Evolutionary conservation across 768 basidiomycete genomes (phyloP).

Genomic region (Omphalotus guepiniiformis): DNA sequence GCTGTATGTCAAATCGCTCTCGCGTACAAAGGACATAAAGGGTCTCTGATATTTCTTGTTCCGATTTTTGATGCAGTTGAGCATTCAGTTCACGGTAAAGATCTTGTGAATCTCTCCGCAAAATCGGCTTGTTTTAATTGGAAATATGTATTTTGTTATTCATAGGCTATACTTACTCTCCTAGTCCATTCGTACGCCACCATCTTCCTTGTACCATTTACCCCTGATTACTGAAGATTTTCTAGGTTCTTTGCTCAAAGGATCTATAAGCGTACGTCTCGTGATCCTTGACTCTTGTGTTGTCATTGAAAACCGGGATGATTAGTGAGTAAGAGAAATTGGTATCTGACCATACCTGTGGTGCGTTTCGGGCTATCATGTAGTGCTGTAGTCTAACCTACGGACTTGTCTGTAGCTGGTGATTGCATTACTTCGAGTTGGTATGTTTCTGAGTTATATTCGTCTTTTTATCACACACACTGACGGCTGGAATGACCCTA

Average conservation of each 20-base stretch:
- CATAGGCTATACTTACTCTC: conserved; percentile 27
- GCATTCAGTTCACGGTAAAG: conserved; percentile 9
- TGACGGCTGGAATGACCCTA: not conserved
- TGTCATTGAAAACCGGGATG: too few species aligned
- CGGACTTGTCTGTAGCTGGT: conserved; percentile 12
- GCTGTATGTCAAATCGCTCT: not conserved
- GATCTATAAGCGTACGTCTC: conserved; percentile 32
- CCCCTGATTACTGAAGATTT: not conserved
- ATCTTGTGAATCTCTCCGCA: not conserved
- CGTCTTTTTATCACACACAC: not conserved
- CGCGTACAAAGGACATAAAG: too few species aligned
- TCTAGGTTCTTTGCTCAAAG: conserved; percentile 34
- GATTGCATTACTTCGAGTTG: conserved; percentile 24
- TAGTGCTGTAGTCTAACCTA: not conserved
- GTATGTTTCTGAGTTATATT: conserved; percentile 16
- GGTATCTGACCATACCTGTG: conserved; percentile 27
- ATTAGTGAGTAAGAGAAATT: conserved; percentile 34
- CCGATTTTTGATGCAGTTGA: conserved; percentile 4
- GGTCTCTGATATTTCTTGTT: too few species aligned
- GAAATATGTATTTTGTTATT: too few species aligned
- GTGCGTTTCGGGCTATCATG: conserved; percentile 16
- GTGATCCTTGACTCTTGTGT: not conserved
- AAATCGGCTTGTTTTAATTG: not conserved
- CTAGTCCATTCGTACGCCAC: conserved; percentile 24
- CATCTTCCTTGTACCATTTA: not conserved